Conservation (phyloP, 371 early-diverging fungal genomes). For the Mucor piriformis region DNA sequence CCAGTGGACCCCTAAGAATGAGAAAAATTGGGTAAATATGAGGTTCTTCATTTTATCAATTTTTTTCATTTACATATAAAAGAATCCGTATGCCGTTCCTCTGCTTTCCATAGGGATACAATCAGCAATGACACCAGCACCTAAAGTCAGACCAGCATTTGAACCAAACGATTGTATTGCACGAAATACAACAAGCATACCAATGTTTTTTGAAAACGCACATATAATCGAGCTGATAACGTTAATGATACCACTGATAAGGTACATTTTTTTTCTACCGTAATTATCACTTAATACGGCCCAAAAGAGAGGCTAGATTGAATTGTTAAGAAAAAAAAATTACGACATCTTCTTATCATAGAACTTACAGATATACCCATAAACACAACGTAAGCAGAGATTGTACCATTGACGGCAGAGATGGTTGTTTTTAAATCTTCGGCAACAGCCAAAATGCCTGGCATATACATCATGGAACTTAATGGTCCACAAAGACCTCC, state of each 20-base stretch:
- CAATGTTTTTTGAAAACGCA: constrained; percentile 54
- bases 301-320: constrained; percentile 58
- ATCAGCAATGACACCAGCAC: constrained; percentile 47
- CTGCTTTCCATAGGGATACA: constrained; percentile 23
- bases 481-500: constrained; percentile 40
- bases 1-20: constrained; percentile 29
- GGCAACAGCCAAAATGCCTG: constrained; percentile 39
- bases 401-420: constrained; percentile 42
- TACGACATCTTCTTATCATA: not conserved
- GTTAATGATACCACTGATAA: constrained; percentile 58
- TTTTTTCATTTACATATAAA: constrained; percentile 13
- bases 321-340: not conserved
- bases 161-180: constrained; percentile 68
- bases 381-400: constrained; percentile 42
- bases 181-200: constrained; percentile 62
- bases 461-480: constrained; percentile 49
- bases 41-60: not conserved
- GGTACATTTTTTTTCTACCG: constrained; percentile 62
- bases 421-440: constrained; percentile 36
- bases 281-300: constrained; percentile 66
- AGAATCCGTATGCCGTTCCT: constrained; percentile 40
- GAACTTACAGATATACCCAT: constrained; percentile 36
- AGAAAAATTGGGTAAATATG: not conserved
- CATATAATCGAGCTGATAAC: constrained; percentile 63
- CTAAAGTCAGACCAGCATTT: constrained; percentile 62